Conservation (phyloP, 345 rosid genomes). For the Reutealis trisperma region DNA sequence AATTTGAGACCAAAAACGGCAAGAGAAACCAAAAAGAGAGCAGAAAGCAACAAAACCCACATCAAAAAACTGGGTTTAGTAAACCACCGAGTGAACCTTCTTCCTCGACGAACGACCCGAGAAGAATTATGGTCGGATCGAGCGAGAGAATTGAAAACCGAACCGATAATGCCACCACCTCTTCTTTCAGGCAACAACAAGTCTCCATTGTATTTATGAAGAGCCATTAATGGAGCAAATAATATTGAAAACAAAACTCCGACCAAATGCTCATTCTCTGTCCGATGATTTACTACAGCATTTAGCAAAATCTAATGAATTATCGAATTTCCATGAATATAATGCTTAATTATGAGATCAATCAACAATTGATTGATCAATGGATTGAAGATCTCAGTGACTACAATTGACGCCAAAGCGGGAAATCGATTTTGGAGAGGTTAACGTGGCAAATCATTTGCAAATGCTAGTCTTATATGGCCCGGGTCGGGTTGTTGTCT, state of each 20-base stretch:
- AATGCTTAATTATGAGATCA: too few relatives aligned
- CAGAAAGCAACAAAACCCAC: slow-evolving; percentile 45
- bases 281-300: neutral
- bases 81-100: slow-evolving; percentile 50
- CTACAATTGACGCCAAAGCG: too few relatives aligned
- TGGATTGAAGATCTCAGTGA: too few relatives aligned
- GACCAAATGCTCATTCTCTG: slow-evolving; percentile 3
- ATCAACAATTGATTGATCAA: too few relatives aligned
- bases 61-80: slow-evolving; percentile 45
- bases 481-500: too few relatives aligned
- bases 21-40: slow-evolving; percentile 48
- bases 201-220: slow-evolving; percentile 22
- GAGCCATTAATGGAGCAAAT: slow-evolving; percentile 12
- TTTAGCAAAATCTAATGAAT: neutral
- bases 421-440: too few relatives aligned
- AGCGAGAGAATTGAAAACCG: slow-evolving; percentile 32
- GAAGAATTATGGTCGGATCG: slow-evolving; percentile 30
- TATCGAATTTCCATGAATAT: too few relatives aligned
- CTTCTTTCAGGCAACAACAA: slow-evolving; percentile 55
- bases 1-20: slow-evolving; percentile 53
- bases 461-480: too few relatives aligned
- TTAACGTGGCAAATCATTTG: too few relatives aligned
- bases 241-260: neutral
- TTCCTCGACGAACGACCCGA: slow-evolving; percentile 53
- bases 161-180: slow-evolving; percentile 25